These are phyloP conservation scores for Schizopora paradoxa DNA, from an alignment of 1,284 basidiomycete species.

Conservation along the genomic window DNA sequence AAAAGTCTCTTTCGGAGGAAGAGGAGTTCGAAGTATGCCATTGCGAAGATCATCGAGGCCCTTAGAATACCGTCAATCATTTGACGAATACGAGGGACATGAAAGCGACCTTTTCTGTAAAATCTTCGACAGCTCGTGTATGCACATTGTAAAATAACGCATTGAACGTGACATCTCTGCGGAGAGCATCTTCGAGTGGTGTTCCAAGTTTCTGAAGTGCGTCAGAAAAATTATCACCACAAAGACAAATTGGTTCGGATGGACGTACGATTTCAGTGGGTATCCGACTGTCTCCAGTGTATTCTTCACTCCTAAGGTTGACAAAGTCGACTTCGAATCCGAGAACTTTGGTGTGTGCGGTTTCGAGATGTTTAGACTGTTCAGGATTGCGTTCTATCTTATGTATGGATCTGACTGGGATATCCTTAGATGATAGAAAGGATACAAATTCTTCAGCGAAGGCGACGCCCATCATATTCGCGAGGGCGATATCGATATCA, in stretches of 20 bases:
- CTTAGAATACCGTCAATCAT: slow-evolving; percentile 31
- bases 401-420: slow-evolving; percentile 58
- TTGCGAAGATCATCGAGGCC: slow-evolving; percentile 80
- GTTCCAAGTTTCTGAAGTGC: slow-evolving; percentile 78
- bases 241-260: not conserved
- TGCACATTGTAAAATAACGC: slow-evolving; percentile 96
- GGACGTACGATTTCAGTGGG: slow-evolving; percentile 76
- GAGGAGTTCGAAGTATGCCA: slow-evolving; percentile 84
- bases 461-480: slow-evolving; percentile 82
- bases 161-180: slow-evolving; percentile 95
- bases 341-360: slow-evolving; percentile 83
- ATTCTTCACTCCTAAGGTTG: slow-evolving; percentile 90
- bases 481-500: slow-evolving; percentile 93
- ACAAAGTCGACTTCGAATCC: slow-evolving; percentile 92
- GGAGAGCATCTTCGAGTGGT: slow-evolving; percentile 84
- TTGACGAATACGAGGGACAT: not conserved
- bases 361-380: slow-evolving; percentile 98
- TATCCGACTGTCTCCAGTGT: slow-evolving; percentile 83
- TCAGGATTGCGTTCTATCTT: slow-evolving; percentile 94
- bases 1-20: slow-evolving; percentile 86
- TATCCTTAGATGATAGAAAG: slow-evolving; percentile 56
- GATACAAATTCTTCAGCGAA: slow-evolving; percentile 82
- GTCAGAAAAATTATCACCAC: not conserved
- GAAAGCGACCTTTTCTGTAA: slow-evolving; percentile 64
- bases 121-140: slow-evolving; percentile 84